Evolutionary conservation across 2,329 filamentous ascomycete genomes (phyloP).

Genomic region (Cordyceps cicadae): DNA sequence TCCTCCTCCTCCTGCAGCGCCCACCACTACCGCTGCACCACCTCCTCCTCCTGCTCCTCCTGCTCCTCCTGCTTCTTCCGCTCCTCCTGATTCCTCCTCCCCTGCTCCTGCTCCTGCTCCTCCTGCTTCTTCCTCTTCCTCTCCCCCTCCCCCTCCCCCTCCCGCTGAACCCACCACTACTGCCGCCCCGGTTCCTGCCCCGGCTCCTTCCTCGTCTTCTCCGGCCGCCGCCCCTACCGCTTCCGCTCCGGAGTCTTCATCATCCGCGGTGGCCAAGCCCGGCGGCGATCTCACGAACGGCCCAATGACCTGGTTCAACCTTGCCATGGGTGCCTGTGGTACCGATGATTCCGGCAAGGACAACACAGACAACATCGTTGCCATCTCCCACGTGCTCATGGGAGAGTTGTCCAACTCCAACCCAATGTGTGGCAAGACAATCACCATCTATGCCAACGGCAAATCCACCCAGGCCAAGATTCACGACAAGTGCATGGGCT

Average conservation of each 20-base stretch:
- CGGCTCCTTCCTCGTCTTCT: conserved; percentile 12
- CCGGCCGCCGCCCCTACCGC: conserved; percentile 9
- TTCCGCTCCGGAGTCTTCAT: conserved; percentile 15
- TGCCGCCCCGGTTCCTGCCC: conserved; percentile 1
- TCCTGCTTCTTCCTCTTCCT: neutral
- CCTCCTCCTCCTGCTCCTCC: neutral
- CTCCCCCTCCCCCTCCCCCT: neutral
- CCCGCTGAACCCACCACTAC: conserved; percentile 12
- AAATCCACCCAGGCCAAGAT: conserved; percentile 50
- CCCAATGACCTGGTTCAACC: conserved; percentile 66
- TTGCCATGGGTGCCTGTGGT: conserved; percentile 64
- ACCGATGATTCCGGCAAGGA: conserved; percentile 46
- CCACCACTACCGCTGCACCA: neutral
- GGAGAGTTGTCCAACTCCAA: conserved; percentile 56
- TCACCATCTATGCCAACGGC: conserved; percentile 55
- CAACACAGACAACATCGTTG: conserved; percentile 52
- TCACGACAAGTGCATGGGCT: conserved; percentile 71
- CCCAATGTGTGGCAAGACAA: conserved; percentile 59
- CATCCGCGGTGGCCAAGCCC: conserved; percentile 4
- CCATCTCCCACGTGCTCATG: conserved; percentile 59
- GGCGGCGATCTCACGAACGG: conserved; percentile 34
- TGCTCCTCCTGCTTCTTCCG: neutral
- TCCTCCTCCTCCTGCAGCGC: neutral
- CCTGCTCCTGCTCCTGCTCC: neutral
- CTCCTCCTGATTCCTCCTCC: neutral